Evolutionary conservation across 2,329 filamentous ascomycete species (phyloP).

Genomic region (Hirsutella minnesotensis): DNA sequence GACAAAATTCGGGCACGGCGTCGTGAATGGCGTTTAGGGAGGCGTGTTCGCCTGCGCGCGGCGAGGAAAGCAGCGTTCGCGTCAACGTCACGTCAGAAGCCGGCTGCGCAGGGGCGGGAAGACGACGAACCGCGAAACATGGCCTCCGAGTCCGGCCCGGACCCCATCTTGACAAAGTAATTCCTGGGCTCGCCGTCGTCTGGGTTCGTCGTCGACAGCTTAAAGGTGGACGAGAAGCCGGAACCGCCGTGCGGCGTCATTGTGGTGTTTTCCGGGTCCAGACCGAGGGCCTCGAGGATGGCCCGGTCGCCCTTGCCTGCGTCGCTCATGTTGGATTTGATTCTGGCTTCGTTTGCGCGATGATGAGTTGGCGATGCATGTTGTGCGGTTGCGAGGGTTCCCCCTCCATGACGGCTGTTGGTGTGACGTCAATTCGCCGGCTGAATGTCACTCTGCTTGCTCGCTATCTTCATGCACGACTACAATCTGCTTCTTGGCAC

Average conservation of each 20-base stretch:
- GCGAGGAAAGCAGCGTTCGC: too few relatives aligned
- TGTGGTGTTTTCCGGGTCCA: slow-evolving; percentile 41
- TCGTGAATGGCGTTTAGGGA: slow-evolving; percentile 73
- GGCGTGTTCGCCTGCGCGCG: slow-evolving; percentile 63
- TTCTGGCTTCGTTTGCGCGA: background rate
- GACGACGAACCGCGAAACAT: slow-evolving; percentile 56
- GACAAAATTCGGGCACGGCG: slow-evolving; percentile 63
- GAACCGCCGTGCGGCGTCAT: slow-evolving; percentile 53
- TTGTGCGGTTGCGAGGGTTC: too few relatives aligned
- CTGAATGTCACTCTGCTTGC: too few relatives aligned
- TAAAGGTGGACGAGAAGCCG: slow-evolving; percentile 57
- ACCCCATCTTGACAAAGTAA: slow-evolving; percentile 65
- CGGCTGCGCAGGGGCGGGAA: too few relatives aligned
- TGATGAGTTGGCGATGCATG: too few relatives aligned
- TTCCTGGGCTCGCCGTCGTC: slow-evolving; percentile 36
- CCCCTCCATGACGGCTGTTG: too few relatives aligned
- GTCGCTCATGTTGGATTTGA: slow-evolving; percentile 21
- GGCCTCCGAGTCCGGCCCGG: slow-evolving; percentile 41
- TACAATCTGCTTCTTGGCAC: too few relatives aligned
- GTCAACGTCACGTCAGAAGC: too few relatives aligned
- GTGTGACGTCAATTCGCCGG: too few relatives aligned
- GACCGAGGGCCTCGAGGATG: slow-evolving; percentile 45
- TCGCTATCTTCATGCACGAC: too few relatives aligned
- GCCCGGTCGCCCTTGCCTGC: slow-evolving; percentile 43
- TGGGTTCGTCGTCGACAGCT: slow-evolving; percentile 32